Base-by-base conservation (phyloP, 768 basidiomycete species). In the Lentinula raphanica region DNA sequence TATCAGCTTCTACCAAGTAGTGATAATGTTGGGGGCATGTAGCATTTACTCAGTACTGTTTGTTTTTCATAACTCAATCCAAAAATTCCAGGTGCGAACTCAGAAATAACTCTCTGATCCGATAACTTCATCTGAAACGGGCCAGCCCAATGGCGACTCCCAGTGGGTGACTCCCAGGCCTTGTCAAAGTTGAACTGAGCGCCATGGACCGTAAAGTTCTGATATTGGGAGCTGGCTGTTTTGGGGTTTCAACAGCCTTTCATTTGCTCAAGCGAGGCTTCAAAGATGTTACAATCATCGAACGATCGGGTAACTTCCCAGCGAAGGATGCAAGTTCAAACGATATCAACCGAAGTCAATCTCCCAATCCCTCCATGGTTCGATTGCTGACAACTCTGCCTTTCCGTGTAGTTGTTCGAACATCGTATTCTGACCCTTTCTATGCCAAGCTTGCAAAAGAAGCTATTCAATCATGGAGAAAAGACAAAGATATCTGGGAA, bases 381-480 rank as follows among this genome's bases (percentile, higher is more conserved):
- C 29, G 0, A 42, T 11, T 27, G 11, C 28, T n/a, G 19, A 8
- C 8, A 23, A 7, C 21, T 31, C 17, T 12, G 19, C 17, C 29
- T 6, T 35, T n/a, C 51, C 23, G 36, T 27, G 39, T 60, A 91
- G 89, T 92, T 64, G 82, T 93, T 19, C 80, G 92, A 59, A 86
- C 85, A 32, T 85, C 86, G 4, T 93, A 93, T 64, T 67, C 77
- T 5, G 88, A 92, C 65, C 57, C 67, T 0, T 87, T 87, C 66
- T 91, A 94, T 63, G 68, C 90, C 13, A 70, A 74, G 38, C 75
- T 97, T 3, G 88, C 88, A 3, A 79, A 84, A 44, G 87, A 93
- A 49, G 92, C 94, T 8, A 89, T 97, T 54, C 64, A 70, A 3
- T 72, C 77, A 9, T 96, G 94, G 94, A 89, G 83, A 64, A 46